Evolutionary conservation across 2,329 filamentous ascomycete genomes (phyloP).

Genomic region (Cytospora paraplurivora): DNA sequence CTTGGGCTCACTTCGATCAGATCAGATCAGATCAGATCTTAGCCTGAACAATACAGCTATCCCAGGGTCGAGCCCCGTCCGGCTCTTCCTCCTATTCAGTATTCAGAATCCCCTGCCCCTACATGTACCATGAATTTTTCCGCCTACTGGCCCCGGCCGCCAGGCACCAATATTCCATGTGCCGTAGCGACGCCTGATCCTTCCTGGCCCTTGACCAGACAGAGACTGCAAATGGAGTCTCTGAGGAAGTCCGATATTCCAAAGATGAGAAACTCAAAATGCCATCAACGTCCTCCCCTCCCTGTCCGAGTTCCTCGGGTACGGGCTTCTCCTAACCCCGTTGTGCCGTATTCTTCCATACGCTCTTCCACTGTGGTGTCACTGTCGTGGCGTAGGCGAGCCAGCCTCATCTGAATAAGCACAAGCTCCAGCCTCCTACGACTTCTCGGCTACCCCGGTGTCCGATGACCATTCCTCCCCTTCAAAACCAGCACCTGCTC

Average conservation of each 20-base stretch:
- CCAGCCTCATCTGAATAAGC: slow-evolving; percentile 22
- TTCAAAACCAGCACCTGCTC: slow-evolving; percentile 5
- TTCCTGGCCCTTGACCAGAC: slow-evolving; percentile 23
- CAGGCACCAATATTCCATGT: slow-evolving; percentile 28
- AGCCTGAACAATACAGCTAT: slow-evolving; percentile 22
- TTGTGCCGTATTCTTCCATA: slow-evolving; percentile 5
- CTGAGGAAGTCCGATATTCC: slow-evolving; percentile 6
- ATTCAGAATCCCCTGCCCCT: background rate
- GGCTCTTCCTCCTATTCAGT: slow-evolving; percentile 11
- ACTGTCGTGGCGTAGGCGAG: slow-evolving; percentile 6
- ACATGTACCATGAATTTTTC: background rate
- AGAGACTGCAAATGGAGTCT: slow-evolving; percentile 16
- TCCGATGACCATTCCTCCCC: slow-evolving; percentile 11
- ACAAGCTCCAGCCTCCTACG: slow-evolving; percentile 11
- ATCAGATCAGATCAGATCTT: slow-evolving; percentile 17
- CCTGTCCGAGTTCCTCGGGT: slow-evolving; percentile 7
- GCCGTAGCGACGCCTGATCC: slow-evolving; percentile 28
- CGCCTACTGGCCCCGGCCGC: slow-evolving; percentile 9
- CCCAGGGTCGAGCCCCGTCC: slow-evolving; percentile 26
- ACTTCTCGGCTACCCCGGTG: slow-evolving; percentile 8
- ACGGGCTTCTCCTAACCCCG: slow-evolving; percentile 3
- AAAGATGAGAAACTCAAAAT: background rate
- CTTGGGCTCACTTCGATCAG: background rate
- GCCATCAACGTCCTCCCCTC: background rate
- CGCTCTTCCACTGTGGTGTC: slow-evolving; percentile 8